Evolutionary conservation across 352 stramenopile genomes (phyloP).

Genomic region (Pythium chondricola): DNA sequence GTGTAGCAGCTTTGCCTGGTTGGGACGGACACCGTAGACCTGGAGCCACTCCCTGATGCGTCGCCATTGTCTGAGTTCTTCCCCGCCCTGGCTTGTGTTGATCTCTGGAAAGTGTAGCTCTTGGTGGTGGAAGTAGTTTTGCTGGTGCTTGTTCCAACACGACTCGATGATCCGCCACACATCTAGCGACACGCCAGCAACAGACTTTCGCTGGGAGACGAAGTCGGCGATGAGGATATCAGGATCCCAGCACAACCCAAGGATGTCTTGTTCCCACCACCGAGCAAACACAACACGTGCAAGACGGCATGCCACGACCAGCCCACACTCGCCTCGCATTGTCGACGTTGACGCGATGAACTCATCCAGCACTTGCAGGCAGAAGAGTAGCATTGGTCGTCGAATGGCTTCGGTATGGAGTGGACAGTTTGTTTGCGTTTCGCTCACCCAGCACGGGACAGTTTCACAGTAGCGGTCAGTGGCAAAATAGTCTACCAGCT

Average conservation of each 20-base stretch:
- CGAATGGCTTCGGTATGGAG: slow-evolving; percentile 30
- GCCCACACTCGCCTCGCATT: slow-evolving; percentile 16
- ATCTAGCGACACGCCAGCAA: slow-evolving; percentile 40
- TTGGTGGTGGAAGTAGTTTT: slow-evolving; percentile 59
- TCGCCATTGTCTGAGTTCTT: slow-evolving; percentile 25
- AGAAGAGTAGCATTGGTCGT: slow-evolving; percentile 69
- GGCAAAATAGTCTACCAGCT: slow-evolving; percentile 69
- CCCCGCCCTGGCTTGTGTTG: not conserved
- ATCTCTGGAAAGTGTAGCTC: slow-evolving; percentile 48
- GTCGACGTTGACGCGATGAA: slow-evolving; percentile 34
- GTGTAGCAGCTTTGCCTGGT: slow-evolving; percentile 26
- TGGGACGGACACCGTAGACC: slow-evolving; percentile 47
- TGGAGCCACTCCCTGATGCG: slow-evolving; percentile 31
- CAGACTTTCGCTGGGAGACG: slow-evolving; percentile 20
- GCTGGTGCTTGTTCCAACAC: slow-evolving; percentile 59
- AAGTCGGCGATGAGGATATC: slow-evolving; percentile 37
- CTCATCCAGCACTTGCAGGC: slow-evolving; percentile 65
- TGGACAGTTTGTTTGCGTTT: slow-evolving; percentile 27
- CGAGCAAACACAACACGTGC: slow-evolving; percentile 46
- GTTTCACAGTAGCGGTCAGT: slow-evolving; percentile 55
- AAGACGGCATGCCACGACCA: slow-evolving; percentile 41
- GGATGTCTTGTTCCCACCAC: slow-evolving; percentile 44
- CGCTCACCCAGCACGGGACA: slow-evolving; percentile 51
- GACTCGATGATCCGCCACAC: slow-evolving; percentile 53
- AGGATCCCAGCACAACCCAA: slow-evolving; percentile 1